Base-by-base conservation (phyloP, 73 alveolate species). In the Paramecium primaurelia region DNA sequence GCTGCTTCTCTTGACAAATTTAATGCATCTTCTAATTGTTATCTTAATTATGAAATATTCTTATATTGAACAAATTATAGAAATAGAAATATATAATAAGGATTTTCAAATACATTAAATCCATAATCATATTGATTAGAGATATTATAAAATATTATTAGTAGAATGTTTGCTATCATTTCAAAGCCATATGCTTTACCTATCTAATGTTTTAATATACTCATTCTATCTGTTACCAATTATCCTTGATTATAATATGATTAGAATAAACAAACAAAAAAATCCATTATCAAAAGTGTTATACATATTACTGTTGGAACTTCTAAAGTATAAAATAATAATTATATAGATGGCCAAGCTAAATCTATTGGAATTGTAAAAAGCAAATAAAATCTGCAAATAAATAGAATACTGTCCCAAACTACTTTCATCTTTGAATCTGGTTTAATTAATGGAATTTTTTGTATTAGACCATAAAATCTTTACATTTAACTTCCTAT, bases 161-260 rank as follows among this genome's bases (percentile, higher is more conserved):
- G 34, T 10, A 80, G 14, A 11, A 18, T 32, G 8, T 32, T 80
- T 6, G 90, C 40, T 18, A 42, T 25, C 8, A 77, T 10, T 45
- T 77, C 90, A 8, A 77, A 32, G 37, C 90, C 90, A 77, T 77
- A 77, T 18, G 90, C 68, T 44, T 45, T 38, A 8, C 73, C 44
- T 22, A 77, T 9, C 25, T 28, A 11, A 32, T 77, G 90, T 77
- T 11, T 28, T 38, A 42, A 12, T 38, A 77, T 77, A 36, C 28
- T 20, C 11, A 20, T 26, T 18, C 91, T 42, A 20, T 34, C 47
- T 0, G 71, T 80, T 16, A 80, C 75, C 10, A 80, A 47, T 20
- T 80, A 25, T 45, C 91, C 91, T 45, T 80, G 14, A 3, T 80
- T 34, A 44, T 80, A 80, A 49, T n/a, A 80, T 8, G 91, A 80